These are phyloP conservation scores for Coniosporium apollinis DNA, from an alignment of 495 filamentous ascomycete genomes.

Conservation along the genomic window DNA sequence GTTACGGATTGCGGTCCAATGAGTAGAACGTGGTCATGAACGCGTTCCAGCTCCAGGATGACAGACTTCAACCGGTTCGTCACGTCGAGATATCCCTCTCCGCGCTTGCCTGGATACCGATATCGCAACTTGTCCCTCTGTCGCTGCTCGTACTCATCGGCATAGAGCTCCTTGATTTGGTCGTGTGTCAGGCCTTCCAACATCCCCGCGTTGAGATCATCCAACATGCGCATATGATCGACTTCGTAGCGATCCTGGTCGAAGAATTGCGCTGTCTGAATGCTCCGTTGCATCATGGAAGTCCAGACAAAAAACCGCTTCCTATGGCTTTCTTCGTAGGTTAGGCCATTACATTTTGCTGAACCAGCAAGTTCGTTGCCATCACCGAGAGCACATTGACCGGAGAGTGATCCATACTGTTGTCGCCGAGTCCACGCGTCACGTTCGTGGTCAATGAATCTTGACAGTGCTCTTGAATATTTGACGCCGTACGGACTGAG, in stretches of 20 bases:
- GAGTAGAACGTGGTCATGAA: background rate
- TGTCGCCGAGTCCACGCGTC: background rate
- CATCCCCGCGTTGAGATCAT: background rate
- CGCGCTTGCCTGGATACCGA: background rate
- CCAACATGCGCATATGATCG: background rate
- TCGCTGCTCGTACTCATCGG: background rate
- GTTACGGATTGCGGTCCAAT: background rate
- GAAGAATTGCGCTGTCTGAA: background rate
- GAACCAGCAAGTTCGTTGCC: background rate
- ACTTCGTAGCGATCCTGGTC: background rate
- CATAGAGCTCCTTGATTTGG: background rate
- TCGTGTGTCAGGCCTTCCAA: background rate
- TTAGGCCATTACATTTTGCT: no score
- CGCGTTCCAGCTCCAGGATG: background rate
- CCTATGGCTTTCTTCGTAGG: no score
- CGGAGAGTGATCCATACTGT: background rate
- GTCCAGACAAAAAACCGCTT: background rate
- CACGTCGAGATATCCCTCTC: background rate
- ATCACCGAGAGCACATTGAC: background rate
- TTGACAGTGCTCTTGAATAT: background rate
- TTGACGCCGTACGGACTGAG: background rate
- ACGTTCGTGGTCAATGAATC: background rate
- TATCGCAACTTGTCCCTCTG: background rate
- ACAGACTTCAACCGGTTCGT: background rate
- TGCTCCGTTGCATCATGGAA: background rate